Evolutionary conservation across 306 rosid species (phyloP).

Genomic region (Alnus rubra): DNA sequence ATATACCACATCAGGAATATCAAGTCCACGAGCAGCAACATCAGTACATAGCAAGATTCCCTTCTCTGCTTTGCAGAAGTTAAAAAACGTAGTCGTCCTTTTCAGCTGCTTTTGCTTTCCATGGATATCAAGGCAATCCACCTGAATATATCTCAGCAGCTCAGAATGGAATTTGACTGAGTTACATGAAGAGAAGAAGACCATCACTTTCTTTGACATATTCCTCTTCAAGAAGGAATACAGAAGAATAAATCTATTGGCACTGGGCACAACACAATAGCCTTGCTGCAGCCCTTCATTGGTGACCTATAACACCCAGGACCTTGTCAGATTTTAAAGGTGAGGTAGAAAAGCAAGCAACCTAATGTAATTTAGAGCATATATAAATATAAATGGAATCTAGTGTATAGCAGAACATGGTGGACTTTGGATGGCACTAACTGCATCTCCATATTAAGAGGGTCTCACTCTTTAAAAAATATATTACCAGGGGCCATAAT

Average conservation of each 20-base stretch:
- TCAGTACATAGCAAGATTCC: conserved; percentile 96
- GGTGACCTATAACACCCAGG: conserved; percentile 60
- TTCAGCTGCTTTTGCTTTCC: conserved; percentile 94
- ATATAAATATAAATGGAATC: background rate
- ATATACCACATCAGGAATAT: conserved; percentile 11
- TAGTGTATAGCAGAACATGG: background rate
- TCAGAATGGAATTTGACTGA: conserved; percentile 91
- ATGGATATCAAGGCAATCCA: conserved; percentile 81
- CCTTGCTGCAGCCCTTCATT: conserved; percentile 98
- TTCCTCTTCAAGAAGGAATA: conserved; percentile 79
- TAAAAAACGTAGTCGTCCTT: conserved; percentile 62
- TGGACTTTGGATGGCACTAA: background rate
- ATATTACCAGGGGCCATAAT: background rate
- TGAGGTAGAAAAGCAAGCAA: conserved; percentile 13
- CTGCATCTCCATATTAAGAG: background rate
- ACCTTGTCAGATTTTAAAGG: conserved; percentile 24
- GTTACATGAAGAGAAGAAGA: conserved; percentile 94
- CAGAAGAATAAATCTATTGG: conserved; percentile 76
- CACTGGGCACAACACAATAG: conserved; percentile 81
- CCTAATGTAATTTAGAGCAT: background rate
- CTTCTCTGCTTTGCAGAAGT: conserved; percentile 78
- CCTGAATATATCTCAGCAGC: conserved; percentile 65
- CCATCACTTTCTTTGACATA: conserved; percentile 85
- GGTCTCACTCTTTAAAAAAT: background rate
- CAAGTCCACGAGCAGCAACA: conserved; percentile 42